A percentile compares a stretch with the other conserved stretches of the same genome.
These are phyloP conservation scores for Malassezia nana DNA, from an alignment of 1,284 basidiomycete genomes.

Conservation along the genomic window DNA sequence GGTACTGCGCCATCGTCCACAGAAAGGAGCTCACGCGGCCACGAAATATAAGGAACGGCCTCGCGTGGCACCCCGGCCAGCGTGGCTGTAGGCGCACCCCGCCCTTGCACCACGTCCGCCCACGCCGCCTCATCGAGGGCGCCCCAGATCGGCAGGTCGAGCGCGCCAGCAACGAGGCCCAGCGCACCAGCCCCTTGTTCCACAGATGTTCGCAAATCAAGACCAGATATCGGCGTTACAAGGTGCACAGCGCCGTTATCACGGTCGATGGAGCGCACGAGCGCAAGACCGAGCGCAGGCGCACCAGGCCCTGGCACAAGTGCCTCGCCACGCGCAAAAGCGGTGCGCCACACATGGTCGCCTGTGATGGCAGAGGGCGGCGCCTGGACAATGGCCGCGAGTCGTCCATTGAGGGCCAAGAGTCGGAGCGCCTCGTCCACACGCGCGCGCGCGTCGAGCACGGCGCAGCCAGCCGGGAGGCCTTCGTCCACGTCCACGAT, in stretches of 20 bases:
- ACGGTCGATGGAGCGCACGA: slow-evolving; percentile 36
- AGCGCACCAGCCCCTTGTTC: slow-evolving; percentile 44
- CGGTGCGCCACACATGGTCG: slow-evolving; percentile 18
- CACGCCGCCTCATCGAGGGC: slow-evolving; percentile 63
- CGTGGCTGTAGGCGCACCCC: slow-evolving; percentile 24
- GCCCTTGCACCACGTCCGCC: slow-evolving; percentile 22
- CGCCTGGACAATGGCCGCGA: slow-evolving; percentile 56
- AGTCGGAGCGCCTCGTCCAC: slow-evolving; percentile 30
- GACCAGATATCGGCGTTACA: slow-evolving; percentile 49
- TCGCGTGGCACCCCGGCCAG: slow-evolving; percentile 57
- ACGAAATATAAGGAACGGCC: slow-evolving; percentile 70
- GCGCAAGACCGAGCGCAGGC: slow-evolving; percentile 25
- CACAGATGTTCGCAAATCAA: slow-evolving; percentile 58
- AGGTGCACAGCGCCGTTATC: slow-evolving; percentile 24
- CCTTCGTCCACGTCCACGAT: slow-evolving; percentile 54
- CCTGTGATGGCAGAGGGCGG: neutral
- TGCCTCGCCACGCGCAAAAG: slow-evolving; percentile 16
- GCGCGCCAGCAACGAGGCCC: slow-evolving; percentile 65
- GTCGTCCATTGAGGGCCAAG: slow-evolving; percentile 65
- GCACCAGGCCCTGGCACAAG: neutral
- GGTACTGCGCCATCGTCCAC: slow-evolving; percentile 16
- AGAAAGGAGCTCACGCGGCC: slow-evolving; percentile 53
- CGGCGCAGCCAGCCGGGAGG: slow-evolving; percentile 56
- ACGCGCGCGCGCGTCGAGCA: slow-evolving; percentile 26
- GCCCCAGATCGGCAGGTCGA: slow-evolving; percentile 76